Evolutionary conservation across 2,329 filamentous ascomycete genomes (phyloP), one percentile per base, ranked within the genome.

Genomic region (Metarhizium brunneum): DNA sequence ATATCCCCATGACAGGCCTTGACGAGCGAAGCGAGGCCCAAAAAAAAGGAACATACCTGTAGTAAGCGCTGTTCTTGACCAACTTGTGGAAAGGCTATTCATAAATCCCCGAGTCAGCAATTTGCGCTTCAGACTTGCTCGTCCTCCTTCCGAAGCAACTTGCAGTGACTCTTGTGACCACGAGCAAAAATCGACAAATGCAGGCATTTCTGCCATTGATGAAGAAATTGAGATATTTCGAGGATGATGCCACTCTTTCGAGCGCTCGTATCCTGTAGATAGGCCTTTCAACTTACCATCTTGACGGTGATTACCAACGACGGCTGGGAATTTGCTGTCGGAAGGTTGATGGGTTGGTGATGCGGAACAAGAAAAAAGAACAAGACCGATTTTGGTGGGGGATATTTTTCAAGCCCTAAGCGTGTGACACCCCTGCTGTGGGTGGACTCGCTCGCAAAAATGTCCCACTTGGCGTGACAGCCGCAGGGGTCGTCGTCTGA

Each of bases 51-150:
- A 78, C 87, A 86, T 71, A 95, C 90, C 90, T 96, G 85, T 89
- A 96, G 90, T 97, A 99, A 75, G 94, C 88, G 79, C 87, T 91
- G 84, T 87, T 96, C 88, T 97, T 97, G 76, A 94, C 84, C 76
- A 87, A 78, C 86, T 97, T 97, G 84, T 89, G 85, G 87, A 91
- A 92, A 78, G 83, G 73, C 91, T 96, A 73, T 66, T 64, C 30
- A 47, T 32, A 42, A 29, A 47, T 76, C 80, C 81, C 76, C 86
- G 89, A 96, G 90, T 96, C 92, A 96, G 92, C 92, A 96, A 96
- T 96, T 96, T 85, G 85, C 92, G 91, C 92, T 96, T 96, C 92
- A 96, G 92, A 83, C 69, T 65, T 71, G 69, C 71, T 73, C 71
- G 62, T 54, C 45, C 18, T 70, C 74, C 65, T 64, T 88, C 89